These are phyloP conservation scores for Aphanomyces invadans DNA, from an alignment of 352 stramenopile genomes.

Conservation along the genomic window DNA sequence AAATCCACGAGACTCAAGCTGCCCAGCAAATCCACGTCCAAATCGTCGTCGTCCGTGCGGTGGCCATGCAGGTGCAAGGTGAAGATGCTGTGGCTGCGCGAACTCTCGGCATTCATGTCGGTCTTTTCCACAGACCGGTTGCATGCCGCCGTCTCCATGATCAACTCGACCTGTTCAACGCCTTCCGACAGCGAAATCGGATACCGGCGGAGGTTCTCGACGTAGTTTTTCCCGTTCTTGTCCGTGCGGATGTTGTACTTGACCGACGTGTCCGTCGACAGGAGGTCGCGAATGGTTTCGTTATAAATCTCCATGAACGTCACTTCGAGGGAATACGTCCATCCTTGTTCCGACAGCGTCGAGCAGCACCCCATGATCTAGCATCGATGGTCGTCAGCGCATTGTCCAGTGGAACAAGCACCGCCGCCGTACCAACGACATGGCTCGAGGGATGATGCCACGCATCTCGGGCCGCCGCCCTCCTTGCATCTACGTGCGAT, in stretches of 20 bases:
- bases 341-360: constrained; percentile 75
- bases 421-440: constrained; percentile 74
- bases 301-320: constrained; percentile 99
- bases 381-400: neutral
- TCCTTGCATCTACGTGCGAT: constrained; percentile 95
- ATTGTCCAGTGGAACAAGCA: too few species aligned
- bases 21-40: constrained; percentile 87
- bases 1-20: constrained; percentile 90
- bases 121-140: constrained; percentile 95
- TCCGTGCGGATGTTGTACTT: constrained; percentile 82
- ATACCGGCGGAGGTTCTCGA: constrained; percentile 34
- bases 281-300: constrained; percentile 97
- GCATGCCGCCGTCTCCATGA: constrained; percentile 83
- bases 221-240: constrained; percentile 73
- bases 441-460: constrained; percentile 96
- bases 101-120: constrained; percentile 98
- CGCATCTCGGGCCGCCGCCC: constrained; percentile 92
- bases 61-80: constrained; percentile 87
- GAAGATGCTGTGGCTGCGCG: constrained; percentile 97
- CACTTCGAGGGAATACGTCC: constrained; percentile 94
- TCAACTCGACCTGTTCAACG: constrained; percentile 81
- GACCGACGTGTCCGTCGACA: constrained; percentile 52
- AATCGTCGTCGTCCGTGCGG: constrained; percentile 70
- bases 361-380: constrained; percentile 74
- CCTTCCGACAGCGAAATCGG: constrained; percentile 34